Percentiles rank a stretch among this genome's conserved stretches.
Evolutionary conservation across 108 stramenopile genomes (phyloP).

Genomic region (Ochromonas danica): DNA sequence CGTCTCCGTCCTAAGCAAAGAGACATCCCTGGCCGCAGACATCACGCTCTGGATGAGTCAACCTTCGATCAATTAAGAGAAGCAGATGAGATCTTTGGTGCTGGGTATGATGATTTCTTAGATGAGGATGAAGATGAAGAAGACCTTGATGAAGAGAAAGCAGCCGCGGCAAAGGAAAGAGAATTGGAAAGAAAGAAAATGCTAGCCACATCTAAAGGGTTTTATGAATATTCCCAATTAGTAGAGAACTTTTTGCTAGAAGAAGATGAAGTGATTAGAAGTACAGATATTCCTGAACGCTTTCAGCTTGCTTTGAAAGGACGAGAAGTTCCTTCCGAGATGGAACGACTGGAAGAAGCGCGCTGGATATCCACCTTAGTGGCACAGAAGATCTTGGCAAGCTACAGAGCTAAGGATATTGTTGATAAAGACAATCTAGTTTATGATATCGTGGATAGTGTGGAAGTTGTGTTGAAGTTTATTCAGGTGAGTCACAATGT

Average conservation of each 20-base stretch:
- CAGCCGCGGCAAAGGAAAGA: not conserved
- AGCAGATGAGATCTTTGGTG: slow-evolving; percentile 10
- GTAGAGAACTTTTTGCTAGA: not conserved
- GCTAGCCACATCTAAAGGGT: not conserved
- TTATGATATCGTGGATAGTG: not conserved
- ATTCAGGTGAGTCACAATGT: slow-evolving; percentile 5
- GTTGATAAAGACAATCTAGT: not conserved
- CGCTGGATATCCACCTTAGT: not conserved
- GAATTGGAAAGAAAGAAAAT: not conserved
- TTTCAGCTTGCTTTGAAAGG: not conserved
- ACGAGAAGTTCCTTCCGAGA: not conserved
- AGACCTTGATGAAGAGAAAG: not conserved
- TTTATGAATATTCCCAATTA: not conserved
- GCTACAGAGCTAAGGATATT: not conserved
- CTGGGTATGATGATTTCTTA: not conserved
- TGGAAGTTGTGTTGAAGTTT: not conserved
- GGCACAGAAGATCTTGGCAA: not conserved
- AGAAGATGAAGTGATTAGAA: slow-evolving; percentile 11
- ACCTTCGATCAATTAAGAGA: not conserved
- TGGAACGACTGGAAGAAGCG: not conserved
- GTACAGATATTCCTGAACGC: not conserved
- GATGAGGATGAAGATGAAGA: not conserved
- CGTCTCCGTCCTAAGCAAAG: not conserved
- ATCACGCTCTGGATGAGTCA: not conserved
- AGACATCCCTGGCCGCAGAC: not conserved